phyloP scores from a whole-genome alignment of 2,329 filamentous ascomycete species.

The Graphilbum fragrans region DNA sequence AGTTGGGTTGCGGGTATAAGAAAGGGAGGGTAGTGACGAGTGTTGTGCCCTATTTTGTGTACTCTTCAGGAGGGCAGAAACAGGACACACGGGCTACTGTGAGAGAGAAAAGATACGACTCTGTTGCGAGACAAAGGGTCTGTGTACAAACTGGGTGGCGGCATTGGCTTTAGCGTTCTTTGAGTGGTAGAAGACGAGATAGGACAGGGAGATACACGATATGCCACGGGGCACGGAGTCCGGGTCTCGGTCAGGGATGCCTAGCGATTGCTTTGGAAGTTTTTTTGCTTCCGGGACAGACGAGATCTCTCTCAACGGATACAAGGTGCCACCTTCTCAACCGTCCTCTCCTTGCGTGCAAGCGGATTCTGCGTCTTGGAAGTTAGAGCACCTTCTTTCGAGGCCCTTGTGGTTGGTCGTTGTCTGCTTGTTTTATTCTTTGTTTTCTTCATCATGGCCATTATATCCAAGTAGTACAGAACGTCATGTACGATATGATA shows the following conservation, averaged over 20 bases:
- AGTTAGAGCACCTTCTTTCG: too few species aligned
- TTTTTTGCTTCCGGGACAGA: too few species aligned
- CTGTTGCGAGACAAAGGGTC: background rate
- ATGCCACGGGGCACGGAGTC: background rate
- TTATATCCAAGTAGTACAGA: background rate
- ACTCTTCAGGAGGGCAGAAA: background rate
- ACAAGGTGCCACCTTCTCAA: too few species aligned
- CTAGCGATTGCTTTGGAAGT: too few species aligned
- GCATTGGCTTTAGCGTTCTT: background rate
- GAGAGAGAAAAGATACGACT: background rate
- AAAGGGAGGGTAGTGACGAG: background rate
- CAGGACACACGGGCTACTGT: background rate
- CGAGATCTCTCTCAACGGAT: too few species aligned
- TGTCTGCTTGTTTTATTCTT: background rate
- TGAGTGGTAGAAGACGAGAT: background rate
- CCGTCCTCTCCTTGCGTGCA: too few species aligned
- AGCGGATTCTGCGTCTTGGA: too few species aligned
- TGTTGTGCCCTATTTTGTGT: background rate
- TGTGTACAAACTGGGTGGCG: background rate
- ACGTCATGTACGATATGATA: background rate
- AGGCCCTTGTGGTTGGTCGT: too few species aligned
- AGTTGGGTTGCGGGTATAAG: background rate
- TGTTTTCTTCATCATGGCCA: background rate
- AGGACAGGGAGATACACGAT: background rate
- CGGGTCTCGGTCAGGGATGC: too few species aligned